Evolutionary conservation across 2,329 filamentous ascomycete genomes (phyloP), one percentile per base, ranked within the genome.

Genomic region (Moelleriella libera): DNA sequence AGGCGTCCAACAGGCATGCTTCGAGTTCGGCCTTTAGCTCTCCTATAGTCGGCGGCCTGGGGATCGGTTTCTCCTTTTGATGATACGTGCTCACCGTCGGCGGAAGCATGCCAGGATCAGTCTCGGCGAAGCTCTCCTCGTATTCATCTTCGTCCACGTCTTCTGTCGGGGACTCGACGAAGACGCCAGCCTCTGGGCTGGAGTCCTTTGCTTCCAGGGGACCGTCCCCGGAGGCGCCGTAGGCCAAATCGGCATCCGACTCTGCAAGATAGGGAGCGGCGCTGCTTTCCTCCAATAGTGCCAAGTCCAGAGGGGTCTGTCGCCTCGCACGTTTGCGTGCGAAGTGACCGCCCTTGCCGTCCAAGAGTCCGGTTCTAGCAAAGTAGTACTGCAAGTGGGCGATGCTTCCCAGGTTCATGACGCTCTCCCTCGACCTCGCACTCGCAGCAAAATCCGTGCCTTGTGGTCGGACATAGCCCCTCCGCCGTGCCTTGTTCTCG

Each of bases 351-450:
- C 89, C 90, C 62, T 96, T 96, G 48, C 90, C 88, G 60, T 98
- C 92, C 45, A 98, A 69, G 53, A 98, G 68, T 5, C 92, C 92
- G 1, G 92, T 98, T 50, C 92, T 76, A 37, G 92, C 90, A 68
- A 98, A 98, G 67, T 97, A 98, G 68, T 97, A 95, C 65, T 98
- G 92, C 59, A 98, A 71, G 68, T 98, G 92, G 48, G 89, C 88
- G 57, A 98, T 98, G 65, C 89, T 96, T 47, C 92, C 92, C 52
- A 98, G 68, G 60, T 88, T 95, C 78, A 97, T 83, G 54, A 98
- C 92, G 61, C 89, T 96, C 63, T 98, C 90, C 52, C 92, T 77
- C 45, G 88, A 88, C 60, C 81, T 82, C 44, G 92, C 92, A 48
- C 89, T 96, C 50, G 85, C 84, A 30, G 92, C 87, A 63, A 97